Evolutionary conservation across 2,329 filamentous ascomycete species (phyloP), one percentile per base, ranked within the genome.

Genomic region (Didymella exigua): DNA sequence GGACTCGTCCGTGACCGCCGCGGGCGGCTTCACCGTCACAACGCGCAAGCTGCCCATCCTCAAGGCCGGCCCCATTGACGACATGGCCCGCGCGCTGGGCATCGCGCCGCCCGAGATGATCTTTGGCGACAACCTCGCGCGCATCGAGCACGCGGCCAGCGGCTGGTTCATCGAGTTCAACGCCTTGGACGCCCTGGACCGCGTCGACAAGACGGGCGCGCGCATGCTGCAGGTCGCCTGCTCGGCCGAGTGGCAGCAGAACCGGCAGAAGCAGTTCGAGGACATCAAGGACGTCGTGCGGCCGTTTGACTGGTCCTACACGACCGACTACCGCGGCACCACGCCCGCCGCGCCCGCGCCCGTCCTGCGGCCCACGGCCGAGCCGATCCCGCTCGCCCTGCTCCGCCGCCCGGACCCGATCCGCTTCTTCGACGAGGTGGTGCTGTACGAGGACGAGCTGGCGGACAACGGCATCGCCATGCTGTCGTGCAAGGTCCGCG

Each of bases 21-120:
- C 67, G n/a, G n/a, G n/a, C 27, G 83, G 82, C 68, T 96, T 93
- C 81, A 84, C 80, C 67, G 87, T 98, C 75, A 84, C 85, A 24
- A 90, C 90, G 49, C 89, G 91, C 72, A 97, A 97, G 80, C 87
- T 95, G 45, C 95, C 95, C 59, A 99, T 99, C 75, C 89, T 96
- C 66, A 97, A 96, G 76, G 87, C 93, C 40, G 89, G 84, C 5
- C 90, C 92, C 45, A 98, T 99, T 71, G 92, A 96, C 71, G 85
- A 85, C 31, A 90, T 99, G 86, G 87, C 88, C 34, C 81, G 82
- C 53, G 86, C 84, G 59, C 83, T 99, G 49, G 87, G 88, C 26
- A 97, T 99, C 71, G 87, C 93, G 16, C 86, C 93, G 34, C 95
- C 95, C 8, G 95, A 99, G 79, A 99, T 99, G 95, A 99, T 99